Evolutionary conservation across 306 rosid species (phyloP).

Genomic region (Neltuma alba): DNA sequence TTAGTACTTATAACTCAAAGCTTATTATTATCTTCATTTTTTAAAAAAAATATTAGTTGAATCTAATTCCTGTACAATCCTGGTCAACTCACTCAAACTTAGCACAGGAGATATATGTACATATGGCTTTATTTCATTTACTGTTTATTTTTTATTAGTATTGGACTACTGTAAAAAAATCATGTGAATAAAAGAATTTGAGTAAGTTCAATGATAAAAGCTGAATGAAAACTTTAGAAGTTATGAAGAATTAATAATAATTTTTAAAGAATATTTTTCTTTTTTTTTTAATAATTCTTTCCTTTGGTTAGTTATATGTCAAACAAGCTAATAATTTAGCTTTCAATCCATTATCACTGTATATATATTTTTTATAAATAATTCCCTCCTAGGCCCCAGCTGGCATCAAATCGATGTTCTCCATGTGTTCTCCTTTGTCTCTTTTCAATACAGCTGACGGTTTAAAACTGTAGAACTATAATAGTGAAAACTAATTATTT

Average conservation of each 20-base stretch:
- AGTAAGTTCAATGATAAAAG: neutral
- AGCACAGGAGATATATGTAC: neutral
- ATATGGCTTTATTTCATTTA: neutral
- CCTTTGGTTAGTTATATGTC: neutral
- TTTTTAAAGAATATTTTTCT: neutral
- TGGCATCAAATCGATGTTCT: neutral
- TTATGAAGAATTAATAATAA: neutral
- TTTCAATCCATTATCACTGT: neutral
- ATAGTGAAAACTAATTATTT: neutral
- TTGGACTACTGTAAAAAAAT: neutral
- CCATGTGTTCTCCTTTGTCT: neutral
- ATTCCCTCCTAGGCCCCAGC: neutral
- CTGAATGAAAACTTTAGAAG: neutral
- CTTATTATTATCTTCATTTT: neutral
- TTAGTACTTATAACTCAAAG: neutral
- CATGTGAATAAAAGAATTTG: neutral
- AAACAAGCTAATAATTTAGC: neutral
- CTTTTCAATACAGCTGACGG: neutral
- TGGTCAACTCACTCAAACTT: neutral
- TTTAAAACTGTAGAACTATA: neutral
- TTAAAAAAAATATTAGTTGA: neutral
- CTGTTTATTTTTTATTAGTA: neutral
- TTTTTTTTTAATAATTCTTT: too few species aligned
- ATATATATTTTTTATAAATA: neutral
- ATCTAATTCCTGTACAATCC: neutral